Evolutionary conservation across 2,329 filamentous ascomycete genomes (phyloP), one percentile per base, ranked within the genome.

Genomic region (Chaetothyriales sp.): DNA sequence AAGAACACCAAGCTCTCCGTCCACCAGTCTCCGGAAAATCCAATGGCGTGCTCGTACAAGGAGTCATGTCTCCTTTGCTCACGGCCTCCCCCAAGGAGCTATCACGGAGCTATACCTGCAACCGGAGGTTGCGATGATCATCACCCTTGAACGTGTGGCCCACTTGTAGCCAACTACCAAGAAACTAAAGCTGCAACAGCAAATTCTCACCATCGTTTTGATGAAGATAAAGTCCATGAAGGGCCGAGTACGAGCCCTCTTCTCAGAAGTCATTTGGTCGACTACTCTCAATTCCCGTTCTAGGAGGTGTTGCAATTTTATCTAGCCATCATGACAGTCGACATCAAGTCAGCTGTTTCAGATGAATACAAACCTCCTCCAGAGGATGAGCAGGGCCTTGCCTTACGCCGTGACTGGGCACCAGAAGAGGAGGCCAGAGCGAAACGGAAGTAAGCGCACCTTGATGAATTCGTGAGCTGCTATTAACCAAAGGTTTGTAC

Each of bases 401-500:
- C 50, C 36, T 26, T 52, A 10, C 42, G 49, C 39, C 36, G 25
- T 4, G 55, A 57, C 51, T 57, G 55, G 55, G 53, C 55, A 20
- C 4, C 20, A 22, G 43, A 48, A 6, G 55, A 57, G 26, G 55
- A 57, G 44, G 43, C 18, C n/a, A 57, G 48, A 26, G 55, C 55
- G 22, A 57, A 57, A 47, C 48, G 55, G 18, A 57, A 57, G 54
- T 53, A 43, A 49, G n/a, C 36, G n/a, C 10, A 6, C 18, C 18
- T 18, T 26, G n/a, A 5, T 15, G 6, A 9, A 32, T 18, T 25
- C 18, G 19, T 42, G 18, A 22, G 22, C 45, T 42, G 47, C 25
- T 26, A n/a, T 25, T 25, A 15, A 39, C 32, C 15, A 39, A 39
- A 39, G 5, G 18, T 49, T 45, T 18, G 18, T 10, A 42, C 46